Conservation (phyloP, 345 rosid genomes). For the Odontarrhena argentea region DNA sequence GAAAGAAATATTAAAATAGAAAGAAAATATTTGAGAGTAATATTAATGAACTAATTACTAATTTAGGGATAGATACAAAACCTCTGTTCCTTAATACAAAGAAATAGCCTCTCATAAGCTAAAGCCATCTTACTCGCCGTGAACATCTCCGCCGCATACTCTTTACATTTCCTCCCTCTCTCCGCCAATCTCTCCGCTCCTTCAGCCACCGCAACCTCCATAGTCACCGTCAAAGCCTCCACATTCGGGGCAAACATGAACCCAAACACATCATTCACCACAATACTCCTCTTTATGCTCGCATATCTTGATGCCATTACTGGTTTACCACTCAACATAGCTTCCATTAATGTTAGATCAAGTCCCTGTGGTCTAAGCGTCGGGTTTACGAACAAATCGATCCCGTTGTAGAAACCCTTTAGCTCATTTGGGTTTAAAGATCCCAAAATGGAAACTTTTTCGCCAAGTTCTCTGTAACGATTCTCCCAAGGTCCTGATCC, state of each 20-base stretch:
- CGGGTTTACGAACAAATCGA: conserved; percentile 83
- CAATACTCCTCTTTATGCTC: conserved; percentile 78
- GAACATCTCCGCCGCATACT: conserved; percentile 81
- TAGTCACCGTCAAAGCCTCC: conserved; percentile 61
- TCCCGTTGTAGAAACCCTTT: conserved; percentile 69
- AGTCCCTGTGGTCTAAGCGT: conserved; percentile 94
- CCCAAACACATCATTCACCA: conserved; percentile 85
- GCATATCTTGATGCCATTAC: conserved; percentile 90
- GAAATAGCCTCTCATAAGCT: conserved; percentile 86
- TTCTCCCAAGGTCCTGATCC: conserved; percentile 93
- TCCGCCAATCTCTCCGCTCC: conserved; percentile 64
- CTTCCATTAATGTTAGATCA: conserved; percentile 89
- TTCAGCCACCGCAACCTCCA: conserved; percentile 60
- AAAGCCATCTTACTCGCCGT: conserved; percentile 85
- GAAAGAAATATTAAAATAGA: neutral
- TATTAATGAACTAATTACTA: neutral
- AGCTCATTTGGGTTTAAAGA: conserved; percentile 63
- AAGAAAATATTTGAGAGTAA: neutral
- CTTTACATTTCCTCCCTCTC: conserved; percentile 70
- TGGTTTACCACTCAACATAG: conserved; percentile 91
- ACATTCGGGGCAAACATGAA: conserved; percentile 87
- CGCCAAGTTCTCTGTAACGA: conserved; percentile 69
- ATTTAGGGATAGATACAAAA: conserved; percentile 61
- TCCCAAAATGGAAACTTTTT: conserved; percentile 62
- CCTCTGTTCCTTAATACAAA: conserved; percentile 72